Evolutionary conservation across 768 basidiomycete species (phyloP).

Genomic region (Epithele typhae): DNA sequence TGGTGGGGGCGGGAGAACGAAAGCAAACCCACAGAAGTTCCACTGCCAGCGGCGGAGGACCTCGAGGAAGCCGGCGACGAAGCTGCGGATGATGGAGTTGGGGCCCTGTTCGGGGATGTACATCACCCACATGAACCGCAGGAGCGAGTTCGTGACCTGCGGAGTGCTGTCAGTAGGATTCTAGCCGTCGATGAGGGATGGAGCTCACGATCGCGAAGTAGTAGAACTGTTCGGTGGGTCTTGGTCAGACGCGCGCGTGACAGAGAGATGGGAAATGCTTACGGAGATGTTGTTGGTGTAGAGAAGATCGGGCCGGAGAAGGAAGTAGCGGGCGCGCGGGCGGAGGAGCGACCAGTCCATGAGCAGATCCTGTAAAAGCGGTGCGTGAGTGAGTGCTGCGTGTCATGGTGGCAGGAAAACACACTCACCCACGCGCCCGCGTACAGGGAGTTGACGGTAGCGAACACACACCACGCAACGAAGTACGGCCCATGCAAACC

Average conservation of each 20-base stretch:
- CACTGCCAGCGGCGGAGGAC: conserved; percentile 80
- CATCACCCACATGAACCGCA: conserved; percentile 81
- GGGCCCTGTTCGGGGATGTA: conserved; percentile 59
- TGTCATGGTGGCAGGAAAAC: no score
- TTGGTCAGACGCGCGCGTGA: no score
- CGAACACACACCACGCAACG: conserved; percentile 64
- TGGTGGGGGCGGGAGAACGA: background rate
- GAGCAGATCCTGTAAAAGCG: conserved; percentile 56
- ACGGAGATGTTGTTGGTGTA: conserved; percentile 65
- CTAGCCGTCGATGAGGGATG: background rate
- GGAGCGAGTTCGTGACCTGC: conserved; percentile 63
- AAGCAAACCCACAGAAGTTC: conserved; percentile 76
- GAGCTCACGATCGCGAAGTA: conserved; percentile 69
- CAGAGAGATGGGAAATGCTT: no score
- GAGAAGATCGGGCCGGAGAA: conserved; percentile 72
- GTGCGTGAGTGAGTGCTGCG: background rate
- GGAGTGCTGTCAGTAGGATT: background rate
- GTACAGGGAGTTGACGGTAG: conserved; percentile 63
- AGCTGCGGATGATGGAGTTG: conserved; percentile 51
- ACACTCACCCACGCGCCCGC: conserved; percentile 69
- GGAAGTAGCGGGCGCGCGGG: conserved; percentile 45
- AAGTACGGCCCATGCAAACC: conserved; percentile 45
- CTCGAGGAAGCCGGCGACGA: conserved; percentile 69
- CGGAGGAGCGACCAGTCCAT: conserved; percentile 92
- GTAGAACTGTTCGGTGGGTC: conserved; percentile 47